Evolutionary conservation across 108 stramenopile species (phyloP), one percentile per base, ranked within the genome.

Genomic region (Schizochytrium sp.): DNA sequence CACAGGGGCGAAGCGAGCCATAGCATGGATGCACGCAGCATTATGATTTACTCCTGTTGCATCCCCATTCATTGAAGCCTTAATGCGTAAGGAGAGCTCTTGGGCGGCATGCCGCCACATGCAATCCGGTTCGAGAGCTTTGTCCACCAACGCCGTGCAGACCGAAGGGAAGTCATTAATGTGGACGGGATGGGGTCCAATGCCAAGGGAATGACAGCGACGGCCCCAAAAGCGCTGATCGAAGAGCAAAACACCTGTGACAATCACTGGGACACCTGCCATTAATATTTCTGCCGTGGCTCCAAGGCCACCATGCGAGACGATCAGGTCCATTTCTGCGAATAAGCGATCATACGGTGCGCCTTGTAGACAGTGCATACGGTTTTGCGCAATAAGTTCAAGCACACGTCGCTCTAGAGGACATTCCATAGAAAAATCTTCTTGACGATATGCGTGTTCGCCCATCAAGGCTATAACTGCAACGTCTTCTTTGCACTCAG

Each of bases 181-280:
- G 3, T 88, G 87, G 13, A 61, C 60, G 7, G 59, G 59, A 28
- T 46, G 61, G 0, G 59, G 57, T 7, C 87, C 87, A 7, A 88
- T 46, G 19, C 60, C 60, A 19, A 88, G 57, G 15, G 59, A 57
- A 2, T 41, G 44, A 60, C 57, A 58, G 44, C 87, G 57, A 8
- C 59, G 41, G 2, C 87, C 87, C 87, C 87, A 88, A 3, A 88
- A 88, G 1, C 87, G 40, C 87, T 88, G 87, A 3, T 88, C 87
- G 28, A 88, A 88, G 44, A 88, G 87, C 1, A 88, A 41, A 42
- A 88, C 87, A 41, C 87, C 87, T 8, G 87, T 88, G 12, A 88
- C 87, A 46, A 88, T 88, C 59, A 61, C 87, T 17, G 87, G 87
- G 41, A 61, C 60, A 0, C 87, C 87, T 10, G 87, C 57, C 59